Evolutionary conservation across 1,284 basidiomycete genomes (phyloP), one percentile per base, ranked within the genome.

Genomic region (Fomes fomentarius): DNA sequence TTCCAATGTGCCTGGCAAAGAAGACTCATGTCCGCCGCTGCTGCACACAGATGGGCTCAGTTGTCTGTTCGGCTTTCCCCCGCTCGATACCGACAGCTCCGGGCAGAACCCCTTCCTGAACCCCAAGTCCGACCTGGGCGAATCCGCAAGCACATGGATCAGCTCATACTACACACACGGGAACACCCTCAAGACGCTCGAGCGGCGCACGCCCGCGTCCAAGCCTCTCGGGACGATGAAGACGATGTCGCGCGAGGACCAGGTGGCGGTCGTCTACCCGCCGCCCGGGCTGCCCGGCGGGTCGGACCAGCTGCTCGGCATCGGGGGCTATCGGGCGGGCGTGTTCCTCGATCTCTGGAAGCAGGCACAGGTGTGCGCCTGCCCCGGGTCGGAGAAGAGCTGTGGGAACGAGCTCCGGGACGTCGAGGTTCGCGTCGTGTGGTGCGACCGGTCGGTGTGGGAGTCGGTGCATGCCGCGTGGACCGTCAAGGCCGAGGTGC

Each of bases 161-260:
- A 48, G 50, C 41, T 52, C 50, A 1, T 57, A 55, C 45, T 61
- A 55, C 59, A 28, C 39, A 21, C 58, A 60, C 40, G 58, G 58
- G 4, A 26, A 19, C 40, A 52, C 59, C 1, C 24, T 34, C 26
- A 44, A 43, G 4, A 44, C 56, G 40, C 49, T 61, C 17, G 47
- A 51, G 19, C 34, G 21, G 5, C 47, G 37, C 17, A 34, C 24
- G 1, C 48, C 50, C 8, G 40, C 45, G 3, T 6, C 8, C 14
- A 24, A 35, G 4, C 59, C 47, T 2, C 47, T 45, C 2, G 50
- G 56, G 10, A 57, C 56, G 31, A 21, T 56, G 4, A 14, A 19
- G 6, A 43, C 46, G 2, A 46, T 60, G 30, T 53, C 50, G 3
- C 40, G 30, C 7, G 58, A 38, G 21, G 50, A 57, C 28, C 26